Conservation (phyloP, 192 early-diverging fungal species). For the Mortierella hygrophila region DNA sequence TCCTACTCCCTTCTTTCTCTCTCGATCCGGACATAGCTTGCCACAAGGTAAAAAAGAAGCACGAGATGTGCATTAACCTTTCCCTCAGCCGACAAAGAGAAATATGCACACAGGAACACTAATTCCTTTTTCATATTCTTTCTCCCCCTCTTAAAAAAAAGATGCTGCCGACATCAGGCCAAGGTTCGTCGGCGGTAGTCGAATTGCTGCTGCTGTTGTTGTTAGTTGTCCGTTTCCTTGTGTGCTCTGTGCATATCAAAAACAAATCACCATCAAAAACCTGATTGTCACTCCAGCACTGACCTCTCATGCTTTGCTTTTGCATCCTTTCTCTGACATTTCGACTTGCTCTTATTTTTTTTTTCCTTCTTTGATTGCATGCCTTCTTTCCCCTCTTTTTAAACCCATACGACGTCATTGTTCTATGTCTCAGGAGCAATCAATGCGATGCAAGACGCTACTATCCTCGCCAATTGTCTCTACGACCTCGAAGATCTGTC, state of each 20-base stretch:
- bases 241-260: too few species aligned
- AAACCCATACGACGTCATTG: neutral
- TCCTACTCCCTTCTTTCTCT: neutral
- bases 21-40: neutral
- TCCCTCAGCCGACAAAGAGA: neutral
- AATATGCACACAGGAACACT: neutral
- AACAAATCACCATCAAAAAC: too few species aligned
- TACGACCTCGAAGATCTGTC: slow-evolving; percentile 12
- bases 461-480: slow-evolving; percentile 20
- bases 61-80: neutral
- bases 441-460: slow-evolving; percentile 20
- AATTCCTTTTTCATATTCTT: neutral
- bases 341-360: too few species aligned
- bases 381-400: neutral
- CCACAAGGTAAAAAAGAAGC: neutral
- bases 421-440: slow-evolving; percentile 1
- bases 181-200: neutral
- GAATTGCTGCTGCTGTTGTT: too few species aligned
- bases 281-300: too few species aligned
- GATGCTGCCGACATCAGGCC: neutral
- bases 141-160: neutral
- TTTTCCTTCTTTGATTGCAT: neutral
- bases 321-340: neutral
- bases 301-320: neutral
- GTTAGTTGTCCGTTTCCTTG: too few species aligned